A percentile compares a stretch with the other conserved stretches of the same genome.
Evolutionary conservation across 805 yeast species (phyloP).

Genomic region (Barnettozyma salicaria): DNA sequence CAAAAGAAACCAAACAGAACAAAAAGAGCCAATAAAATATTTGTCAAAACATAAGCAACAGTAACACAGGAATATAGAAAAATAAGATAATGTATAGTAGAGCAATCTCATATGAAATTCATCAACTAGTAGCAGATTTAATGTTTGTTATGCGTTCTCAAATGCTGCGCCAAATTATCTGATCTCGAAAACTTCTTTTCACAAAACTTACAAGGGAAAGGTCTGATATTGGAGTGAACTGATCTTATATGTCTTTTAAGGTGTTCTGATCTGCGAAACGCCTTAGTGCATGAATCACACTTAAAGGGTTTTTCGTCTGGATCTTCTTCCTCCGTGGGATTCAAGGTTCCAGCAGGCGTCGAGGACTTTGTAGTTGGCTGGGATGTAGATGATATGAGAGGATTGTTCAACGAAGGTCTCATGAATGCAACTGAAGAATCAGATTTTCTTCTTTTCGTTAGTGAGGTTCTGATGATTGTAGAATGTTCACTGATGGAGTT

Average conservation of each 20-base stretch:
- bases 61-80: too few relatives aligned
- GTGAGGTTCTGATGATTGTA: conserved; percentile 6
- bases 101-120: too few relatives aligned
- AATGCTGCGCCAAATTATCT: conserved; percentile 62
- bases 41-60: too few relatives aligned
- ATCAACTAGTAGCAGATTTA: too few relatives aligned
- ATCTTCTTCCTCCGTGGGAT: conserved; percentile 9
- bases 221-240: conserved; percentile 66
- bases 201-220: conserved; percentile 56
- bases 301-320: conserved; percentile 49
- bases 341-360: conserved; percentile 3
- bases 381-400: not conserved
- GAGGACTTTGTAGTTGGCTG: conserved; percentile 8
- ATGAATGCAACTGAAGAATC: conserved; percentile 17
- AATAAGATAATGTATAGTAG: too few relatives aligned
- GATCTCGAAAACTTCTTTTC: conserved; percentile 59
- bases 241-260: conserved; percentile 68
- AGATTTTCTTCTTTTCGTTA: conserved; percentile 22
- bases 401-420: conserved; percentile 4
- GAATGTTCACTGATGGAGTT: conserved; percentile 6
- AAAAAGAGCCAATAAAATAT: too few relatives aligned
- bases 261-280: conserved; percentile 71
- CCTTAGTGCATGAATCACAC: conserved; percentile 57
- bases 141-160: conserved; percentile 43
- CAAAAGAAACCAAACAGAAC: too few relatives aligned